phyloP scores from a whole-genome alignment of 1,284 basidiomycete species.

The Trichosporon ovoides region DNA sequence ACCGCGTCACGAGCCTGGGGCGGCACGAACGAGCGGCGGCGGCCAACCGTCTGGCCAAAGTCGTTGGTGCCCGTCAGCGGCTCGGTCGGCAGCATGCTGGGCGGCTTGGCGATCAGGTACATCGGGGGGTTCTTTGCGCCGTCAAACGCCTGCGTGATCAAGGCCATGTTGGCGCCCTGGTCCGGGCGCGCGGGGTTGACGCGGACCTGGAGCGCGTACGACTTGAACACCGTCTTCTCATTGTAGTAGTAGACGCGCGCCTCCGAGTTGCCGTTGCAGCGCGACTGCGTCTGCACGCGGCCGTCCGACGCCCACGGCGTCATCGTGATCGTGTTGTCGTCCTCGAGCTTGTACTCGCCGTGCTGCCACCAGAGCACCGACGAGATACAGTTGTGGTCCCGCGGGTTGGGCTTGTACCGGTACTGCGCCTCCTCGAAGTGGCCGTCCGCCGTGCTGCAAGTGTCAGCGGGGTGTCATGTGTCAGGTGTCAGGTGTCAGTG shows the following conservation, averaged over 20 bases:
- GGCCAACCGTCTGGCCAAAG: slow-evolving; percentile 18
- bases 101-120: slow-evolving; percentile 45
- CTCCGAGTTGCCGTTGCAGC: slow-evolving; percentile 77
- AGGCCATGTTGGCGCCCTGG: neutral
- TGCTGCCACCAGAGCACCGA: slow-evolving; percentile 82
- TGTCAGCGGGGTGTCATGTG: neutral
- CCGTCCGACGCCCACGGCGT: slow-evolving; percentile 67
- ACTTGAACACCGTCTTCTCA: slow-evolving; percentile 49
- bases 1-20: neutral
- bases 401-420: slow-evolving; percentile 70
- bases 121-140: slow-evolving; percentile 22
- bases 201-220: neutral
- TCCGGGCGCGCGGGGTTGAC: slow-evolving; percentile 1
- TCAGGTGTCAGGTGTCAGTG: neutral
- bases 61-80: slow-evolving; percentile 46
- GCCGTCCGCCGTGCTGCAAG: slow-evolving; percentile 57
- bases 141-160: slow-evolving; percentile 1
- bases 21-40: slow-evolving; percentile 1
- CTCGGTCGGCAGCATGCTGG: slow-evolving; percentile 50
- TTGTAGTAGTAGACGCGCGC: slow-evolving; percentile 77
- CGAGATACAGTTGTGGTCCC: slow-evolving; percentile 56
- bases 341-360: slow-evolving; percentile 62
- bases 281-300: slow-evolving; percentile 83
- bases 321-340: slow-evolving; percentile 71
- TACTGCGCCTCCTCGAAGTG: slow-evolving; percentile 84